These are phyloP conservation scores for Colletotrichum caudatum DNA, from an alignment of 2,329 filamentous ascomycete genomes.

Conservation along the genomic window DNA sequence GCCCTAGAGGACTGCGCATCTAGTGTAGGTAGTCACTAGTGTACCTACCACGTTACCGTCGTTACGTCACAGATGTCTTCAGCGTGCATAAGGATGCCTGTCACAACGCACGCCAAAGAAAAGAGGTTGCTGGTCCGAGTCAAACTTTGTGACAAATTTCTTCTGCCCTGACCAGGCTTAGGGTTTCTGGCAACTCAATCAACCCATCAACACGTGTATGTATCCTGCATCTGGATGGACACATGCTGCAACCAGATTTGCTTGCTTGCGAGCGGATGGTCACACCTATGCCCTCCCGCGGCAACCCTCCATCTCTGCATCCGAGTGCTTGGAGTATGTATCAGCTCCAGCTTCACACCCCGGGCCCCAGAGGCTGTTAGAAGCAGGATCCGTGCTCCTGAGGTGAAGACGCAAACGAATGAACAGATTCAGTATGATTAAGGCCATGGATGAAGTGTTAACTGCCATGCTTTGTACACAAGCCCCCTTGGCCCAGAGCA, in stretches of 20 bases:
- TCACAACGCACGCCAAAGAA: conserved; percentile 1
- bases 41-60: neutral
- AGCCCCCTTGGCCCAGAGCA: conserved; percentile 9
- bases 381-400: neutral
- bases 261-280: conserved; percentile 30
- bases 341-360: neutral
- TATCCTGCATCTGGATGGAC: conserved; percentile 31
- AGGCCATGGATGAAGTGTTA: conserved; percentile 2
- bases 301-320: conserved; percentile 30
- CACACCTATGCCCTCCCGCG: conserved; percentile 27
- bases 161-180: conserved; percentile 8
- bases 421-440: neutral
- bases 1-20: conserved; percentile 14
- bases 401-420: neutral
- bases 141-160: conserved; percentile 11
- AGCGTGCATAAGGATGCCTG: conserved; percentile 30
- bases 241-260: conserved; percentile 6
- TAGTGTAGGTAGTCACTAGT: neutral
- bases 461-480: neutral
- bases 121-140: neutral
- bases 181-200: conserved; percentile 29
- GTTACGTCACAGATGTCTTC: conserved; percentile 37
- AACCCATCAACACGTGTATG: conserved; percentile 29
- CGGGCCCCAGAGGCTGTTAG: neutral
- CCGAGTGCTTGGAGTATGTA: neutral